These are phyloP conservation scores for Periconia digitata DNA, from an alignment of 2,329 filamentous ascomycete species.

Conservation along the genomic window DNA sequence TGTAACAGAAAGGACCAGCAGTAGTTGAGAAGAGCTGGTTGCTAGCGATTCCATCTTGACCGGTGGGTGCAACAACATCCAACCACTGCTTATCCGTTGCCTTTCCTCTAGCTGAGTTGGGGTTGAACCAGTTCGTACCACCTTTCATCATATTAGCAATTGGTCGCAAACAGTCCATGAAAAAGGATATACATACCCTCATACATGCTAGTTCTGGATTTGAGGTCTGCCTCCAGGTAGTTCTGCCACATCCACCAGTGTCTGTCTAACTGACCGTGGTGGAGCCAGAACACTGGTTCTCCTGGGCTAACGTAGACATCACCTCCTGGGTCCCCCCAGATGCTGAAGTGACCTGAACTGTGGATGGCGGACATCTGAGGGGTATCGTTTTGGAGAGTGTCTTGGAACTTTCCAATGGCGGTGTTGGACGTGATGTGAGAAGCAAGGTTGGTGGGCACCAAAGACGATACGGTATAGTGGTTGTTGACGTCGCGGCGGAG, in stretches of 20 bases:
- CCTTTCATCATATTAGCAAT: conserved; percentile 9
- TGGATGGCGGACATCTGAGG: conserved; percentile 36
- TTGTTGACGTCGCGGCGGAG: conserved; percentile 36
- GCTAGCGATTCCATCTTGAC: conserved; percentile 22
- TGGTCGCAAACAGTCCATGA: not conserved
- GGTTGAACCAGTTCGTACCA: conserved; percentile 47
- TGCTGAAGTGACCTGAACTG: conserved; percentile 48
- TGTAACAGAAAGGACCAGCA: conserved; percentile 35
- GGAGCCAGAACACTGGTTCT: conserved; percentile 52
- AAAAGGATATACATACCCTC: conserved; percentile 27
- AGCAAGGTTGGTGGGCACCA: conserved; percentile 22
- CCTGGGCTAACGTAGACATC: conserved; percentile 51
- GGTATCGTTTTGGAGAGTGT: conserved; percentile 22
- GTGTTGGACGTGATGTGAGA: conserved; percentile 24
- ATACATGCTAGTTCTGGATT: conserved; percentile 32
- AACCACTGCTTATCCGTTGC: conserved; percentile 32
- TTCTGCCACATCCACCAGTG: conserved; percentile 56
- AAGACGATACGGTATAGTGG: conserved; percentile 19
- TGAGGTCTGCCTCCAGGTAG: conserved; percentile 33
- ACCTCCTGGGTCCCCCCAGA: conserved; percentile 47
- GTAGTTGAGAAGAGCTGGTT: conserved; percentile 33
- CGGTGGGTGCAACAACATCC: conserved; percentile 24
- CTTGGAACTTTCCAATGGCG: conserved; percentile 28
- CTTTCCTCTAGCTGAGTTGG: conserved; percentile 44
- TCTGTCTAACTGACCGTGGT: conserved; percentile 52